Evolutionary conservation across 306 rosid species (phyloP), one percentile per base, ranked within the genome.

Genomic region (Malus asiatica): DNA sequence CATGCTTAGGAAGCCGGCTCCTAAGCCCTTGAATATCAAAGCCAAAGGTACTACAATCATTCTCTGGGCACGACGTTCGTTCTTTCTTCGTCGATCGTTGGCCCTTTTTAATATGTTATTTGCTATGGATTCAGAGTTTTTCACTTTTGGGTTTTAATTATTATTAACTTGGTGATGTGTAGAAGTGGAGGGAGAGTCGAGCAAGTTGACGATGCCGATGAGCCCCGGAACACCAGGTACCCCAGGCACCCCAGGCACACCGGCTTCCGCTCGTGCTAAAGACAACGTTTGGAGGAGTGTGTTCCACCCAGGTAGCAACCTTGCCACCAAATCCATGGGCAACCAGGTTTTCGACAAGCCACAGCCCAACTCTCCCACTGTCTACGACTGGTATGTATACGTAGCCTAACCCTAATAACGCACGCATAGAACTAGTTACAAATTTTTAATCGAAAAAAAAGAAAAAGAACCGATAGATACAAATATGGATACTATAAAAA

Each of bases 241-340:
- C 1, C 97, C 97, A 5, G 32, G 35, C 3, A 93, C 97, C 1
- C 97, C 97, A 1, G 45, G 51, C 23, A 88, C 97, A 4, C 93
- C 97, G 1, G 6, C 22, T 0, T 79, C 88, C 58, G 91, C 72
- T 19, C 95, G 92, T 46, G 38, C 19, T 13, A 87, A 81, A 67
- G 87, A 90, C 59, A 92, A 92, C 88, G 98, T 96, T 19, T 92
- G 99, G 99, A 90, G 99, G 89, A 96, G 99, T 73, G 99, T 96
- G 73, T 96, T 96, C 87, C 65, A 96, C 72, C 99, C 99, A 0
- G 99, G 99, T 13, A 92, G 98, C 63, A 96, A 96, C 83, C 89
- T 87, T 0, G 97, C 99, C 23, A 88, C 96, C 0, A 92, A 69
- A 75, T 15, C 71, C 66, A 63, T 89, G 5, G 99, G 97, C 25